phyloP scores from a whole-genome alignment of 1,284 basidiomycete species.

The Ceratobasidium sp. region DNA sequence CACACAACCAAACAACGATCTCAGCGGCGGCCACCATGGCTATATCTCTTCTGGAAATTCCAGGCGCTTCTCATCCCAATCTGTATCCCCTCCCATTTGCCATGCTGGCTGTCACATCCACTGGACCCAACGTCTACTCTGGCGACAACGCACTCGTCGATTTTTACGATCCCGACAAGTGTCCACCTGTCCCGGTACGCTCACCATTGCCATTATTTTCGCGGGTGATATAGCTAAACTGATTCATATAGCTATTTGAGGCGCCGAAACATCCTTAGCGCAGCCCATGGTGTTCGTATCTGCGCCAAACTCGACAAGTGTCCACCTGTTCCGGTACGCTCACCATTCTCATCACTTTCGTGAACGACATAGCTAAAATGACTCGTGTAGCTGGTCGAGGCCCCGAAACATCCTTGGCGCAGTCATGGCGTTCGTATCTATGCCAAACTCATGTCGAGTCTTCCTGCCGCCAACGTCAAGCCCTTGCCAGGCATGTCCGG shows the following conservation, averaged over 20 bases:
- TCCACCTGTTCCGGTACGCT: conserved; percentile 35
- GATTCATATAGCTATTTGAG: conserved; percentile 23
- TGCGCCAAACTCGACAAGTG: conserved; percentile 43
- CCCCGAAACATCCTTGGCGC: conserved; percentile 33
- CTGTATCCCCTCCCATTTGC: background rate
- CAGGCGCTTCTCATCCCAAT: background rate
- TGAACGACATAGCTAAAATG: background rate
- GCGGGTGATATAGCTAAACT: background rate
- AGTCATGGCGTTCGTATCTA: conserved; percentile 28
- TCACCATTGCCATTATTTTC: no score
- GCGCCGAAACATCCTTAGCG: conserved; percentile 33
- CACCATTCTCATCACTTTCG: no score
- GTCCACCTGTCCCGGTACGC: conserved; percentile 37
- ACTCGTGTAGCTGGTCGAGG: conserved; percentile 25
- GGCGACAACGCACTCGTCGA: conserved; percentile 42
- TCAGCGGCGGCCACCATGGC: conserved; percentile 8
- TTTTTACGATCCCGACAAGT: conserved; percentile 44
- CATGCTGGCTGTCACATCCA: background rate
- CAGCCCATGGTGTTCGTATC: conserved; percentile 24
- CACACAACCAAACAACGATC: background rate
- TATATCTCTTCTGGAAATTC: background rate
- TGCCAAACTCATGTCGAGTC: conserved; percentile 37
- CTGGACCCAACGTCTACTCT: conserved; percentile 39
- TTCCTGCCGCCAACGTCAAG: conserved; percentile 43
- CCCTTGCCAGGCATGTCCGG: conserved; percentile 25